Base-by-base conservation (phyloP, 108 stramenopile genomes). In the Fragilariopsis cylindrus region DNA sequence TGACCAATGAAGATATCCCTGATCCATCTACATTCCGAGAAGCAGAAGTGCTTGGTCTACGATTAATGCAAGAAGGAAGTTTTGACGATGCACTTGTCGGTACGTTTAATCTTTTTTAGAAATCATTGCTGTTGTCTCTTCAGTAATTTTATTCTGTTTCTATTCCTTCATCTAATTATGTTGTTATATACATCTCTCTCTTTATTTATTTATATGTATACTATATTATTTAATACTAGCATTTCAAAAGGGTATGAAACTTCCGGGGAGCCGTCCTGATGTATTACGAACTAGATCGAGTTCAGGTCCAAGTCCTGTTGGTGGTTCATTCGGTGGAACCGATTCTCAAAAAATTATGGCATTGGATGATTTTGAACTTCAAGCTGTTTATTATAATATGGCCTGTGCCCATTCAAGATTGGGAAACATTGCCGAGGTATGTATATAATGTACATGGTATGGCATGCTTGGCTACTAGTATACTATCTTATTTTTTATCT, bases 361-460 rank as follows among this genome's bases (percentile, higher is more conserved):
- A 7, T 79, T 93, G 70, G 90, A 91, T 60, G 90, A 93, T 73
- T 91, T 90, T 76, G 92, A 93, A 82, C 75, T 85, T 9, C 92
- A 93, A 71, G 90, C 92, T 8, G 92, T 87, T 7, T 87, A 93
- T 70, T 93, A 93, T 79, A 93, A 93, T 56, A 83, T 93, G 69
- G 92, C 92, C 0, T 93, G 92, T 72, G 86, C 88, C 41, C 75
- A 93, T 65, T 81, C 92, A 3, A 60, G 84, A 56, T 72, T 93
- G 48, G 84, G 85, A 13, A 80, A 88, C 67, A 63, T 87, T 3
- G 81, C 76, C 12, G 90, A 91, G 44, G 84, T 79, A 49, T 5
- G 81, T 77, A 11, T 18, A 8, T 57, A 13, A 50, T 67, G 16
- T 11, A 5, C 67, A 19, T 60, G 30, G 30, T 0, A 30, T 30